Evolutionary conservation across 2,329 filamentous ascomycete genomes (phyloP).

Genomic region (Pseudogymnoascus pannorum): DNA sequence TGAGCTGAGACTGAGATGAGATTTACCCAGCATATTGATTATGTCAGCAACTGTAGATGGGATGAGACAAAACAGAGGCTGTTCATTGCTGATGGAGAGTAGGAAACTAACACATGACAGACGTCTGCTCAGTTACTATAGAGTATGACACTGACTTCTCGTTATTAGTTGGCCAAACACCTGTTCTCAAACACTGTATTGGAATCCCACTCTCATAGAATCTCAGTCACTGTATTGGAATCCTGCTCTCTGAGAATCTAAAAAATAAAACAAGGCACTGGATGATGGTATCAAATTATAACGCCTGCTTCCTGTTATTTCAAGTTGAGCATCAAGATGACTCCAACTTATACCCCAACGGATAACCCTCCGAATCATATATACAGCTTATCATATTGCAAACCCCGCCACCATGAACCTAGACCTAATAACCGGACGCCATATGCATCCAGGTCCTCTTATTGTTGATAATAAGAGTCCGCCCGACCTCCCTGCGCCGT

Average conservation of each 20-base stretch:
- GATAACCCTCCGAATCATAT: background rate
- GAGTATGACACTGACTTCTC: background rate
- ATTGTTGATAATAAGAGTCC: background rate
- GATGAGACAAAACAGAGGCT: background rate
- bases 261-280: background rate
- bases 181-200: background rate
- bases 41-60: background rate
- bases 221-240: background rate
- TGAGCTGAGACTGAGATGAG: background rate
- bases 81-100: background rate
- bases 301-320: background rate
- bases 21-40: background rate
- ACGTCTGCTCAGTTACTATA: background rate
- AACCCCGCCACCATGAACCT: constrained; percentile 2
- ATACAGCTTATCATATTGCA: constrained; percentile 3
- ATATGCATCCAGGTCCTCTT: background rate
- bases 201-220: background rate
- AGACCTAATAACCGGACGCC: constrained; percentile 1
- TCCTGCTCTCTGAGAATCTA: no score
- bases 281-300: constrained; percentile 5
- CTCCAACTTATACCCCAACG: background rate
- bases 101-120: background rate
- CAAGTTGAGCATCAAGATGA: background rate
- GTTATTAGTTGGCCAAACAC: background rate
- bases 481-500: background rate